Evolutionary conservation across 2,329 filamentous ascomycete genomes (phyloP).

Genomic region (Fusarium vanettenii): DNA sequence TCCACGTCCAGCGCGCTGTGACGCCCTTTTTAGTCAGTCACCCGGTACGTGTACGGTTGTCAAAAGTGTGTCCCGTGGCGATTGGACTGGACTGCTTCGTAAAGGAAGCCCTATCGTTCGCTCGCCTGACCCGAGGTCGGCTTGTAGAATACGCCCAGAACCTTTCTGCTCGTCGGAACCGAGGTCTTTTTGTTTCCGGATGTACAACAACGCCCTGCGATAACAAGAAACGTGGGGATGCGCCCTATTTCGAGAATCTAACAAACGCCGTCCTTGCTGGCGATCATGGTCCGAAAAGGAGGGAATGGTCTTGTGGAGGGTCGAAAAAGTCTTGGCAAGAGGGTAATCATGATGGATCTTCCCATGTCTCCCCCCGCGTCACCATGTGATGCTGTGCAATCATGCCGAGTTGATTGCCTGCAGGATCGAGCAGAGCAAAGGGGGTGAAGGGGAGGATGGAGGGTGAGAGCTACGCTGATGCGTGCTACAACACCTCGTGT

Average conservation of each 20-base stretch:
- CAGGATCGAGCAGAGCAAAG: constrained; percentile 6
- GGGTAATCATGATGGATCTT: constrained; percentile 27
- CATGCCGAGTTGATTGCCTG: constrained; percentile 9
- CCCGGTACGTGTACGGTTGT: neutral
- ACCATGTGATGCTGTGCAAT: constrained; percentile 3
- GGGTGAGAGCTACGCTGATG: neutral
- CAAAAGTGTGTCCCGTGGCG: neutral
- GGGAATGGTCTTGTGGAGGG: constrained; percentile 5
- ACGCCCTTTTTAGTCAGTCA: constrained; percentile 5
- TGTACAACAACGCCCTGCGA: neutral
- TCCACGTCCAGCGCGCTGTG: neutral
- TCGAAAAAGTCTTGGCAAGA: constrained; percentile 12
- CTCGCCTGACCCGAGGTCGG: neutral
- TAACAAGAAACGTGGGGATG: neutral
- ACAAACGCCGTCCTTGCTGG: neutral
- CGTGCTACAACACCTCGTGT: neutral
- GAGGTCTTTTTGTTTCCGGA: neutral
- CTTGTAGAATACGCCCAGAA: neutral
- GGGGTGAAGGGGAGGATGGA: neutral
- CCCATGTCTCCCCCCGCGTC: neutral
- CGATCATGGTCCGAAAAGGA: constrained; percentile 9
- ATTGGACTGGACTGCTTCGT: neutral
- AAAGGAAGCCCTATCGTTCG: neutral
- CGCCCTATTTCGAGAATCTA: constrained; percentile 7
- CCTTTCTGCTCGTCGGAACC: neutral